Percentiles rank a stretch among this genome's conserved stretches.
Evolutionary conservation across 106 monocot species (phyloP).

Genomic region (Vanilla planifolia): DNA sequence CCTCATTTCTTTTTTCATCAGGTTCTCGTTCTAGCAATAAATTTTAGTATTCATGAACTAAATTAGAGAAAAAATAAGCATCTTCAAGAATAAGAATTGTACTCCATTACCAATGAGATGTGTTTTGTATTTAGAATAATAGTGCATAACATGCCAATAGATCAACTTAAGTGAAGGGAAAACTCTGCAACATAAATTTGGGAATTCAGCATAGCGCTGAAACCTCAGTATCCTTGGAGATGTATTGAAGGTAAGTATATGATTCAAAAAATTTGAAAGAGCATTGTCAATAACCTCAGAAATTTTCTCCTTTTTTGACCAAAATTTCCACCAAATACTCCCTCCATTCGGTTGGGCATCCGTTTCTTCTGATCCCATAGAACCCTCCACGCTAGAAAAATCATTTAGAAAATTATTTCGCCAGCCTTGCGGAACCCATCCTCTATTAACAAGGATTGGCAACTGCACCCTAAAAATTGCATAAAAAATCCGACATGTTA

Average conservation of each 20-base stretch:
- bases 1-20: too few species aligned
- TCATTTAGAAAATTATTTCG: slow-evolving; percentile 30
- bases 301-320: slow-evolving; percentile 39
- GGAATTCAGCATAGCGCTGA: background rate
- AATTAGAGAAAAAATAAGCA: too few species aligned
- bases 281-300: slow-evolving; percentile 23
- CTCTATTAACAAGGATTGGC: slow-evolving; percentile 89
- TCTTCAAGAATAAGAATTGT: too few species aligned
- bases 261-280: background rate
- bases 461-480: slow-evolving; percentile 65
- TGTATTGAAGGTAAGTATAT: background rate
- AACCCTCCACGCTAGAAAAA: slow-evolving; percentile 15
- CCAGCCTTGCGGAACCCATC: slow-evolving; percentile 92
- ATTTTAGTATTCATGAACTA: too few species aligned
- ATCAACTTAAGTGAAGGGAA: background rate
- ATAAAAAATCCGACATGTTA: slow-evolving; percentile 31
- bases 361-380: slow-evolving; percentile 15
- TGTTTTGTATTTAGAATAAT: too few species aligned
- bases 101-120: too few species aligned
- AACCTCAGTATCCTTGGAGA: background rate
- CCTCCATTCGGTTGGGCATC: slow-evolving; percentile 11
- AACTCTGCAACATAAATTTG: background rate
- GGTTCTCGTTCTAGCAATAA: too few species aligned
- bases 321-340: slow-evolving; percentile 69
- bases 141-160: background rate